Conservation (phyloP, 2,329 filamentous ascomycete species). For the Pseudonectria buxi region DNA sequence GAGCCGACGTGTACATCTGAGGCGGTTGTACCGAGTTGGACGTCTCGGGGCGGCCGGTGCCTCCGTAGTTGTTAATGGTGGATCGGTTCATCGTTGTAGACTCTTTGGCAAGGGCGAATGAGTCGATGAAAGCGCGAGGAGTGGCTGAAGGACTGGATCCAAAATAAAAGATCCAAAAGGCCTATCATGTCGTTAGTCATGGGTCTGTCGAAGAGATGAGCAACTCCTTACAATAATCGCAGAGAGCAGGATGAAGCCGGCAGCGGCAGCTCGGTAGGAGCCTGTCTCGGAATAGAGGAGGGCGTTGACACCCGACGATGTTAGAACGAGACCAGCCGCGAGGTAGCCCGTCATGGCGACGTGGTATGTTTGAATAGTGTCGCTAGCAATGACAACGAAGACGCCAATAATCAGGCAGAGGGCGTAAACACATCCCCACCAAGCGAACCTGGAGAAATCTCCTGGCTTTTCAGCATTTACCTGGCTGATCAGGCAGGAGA, state of each 20-base stretch:
- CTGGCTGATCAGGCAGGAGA: conserved; percentile 72
- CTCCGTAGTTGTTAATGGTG: conserved; percentile 68
- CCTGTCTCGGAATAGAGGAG: conserved; percentile 71
- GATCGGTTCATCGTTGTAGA: conserved; percentile 59
- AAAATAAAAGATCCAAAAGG: conserved; percentile 99
- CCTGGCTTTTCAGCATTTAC: conserved; percentile 36
- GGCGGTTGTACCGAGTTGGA: conserved; percentile 71
- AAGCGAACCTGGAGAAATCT: conserved; percentile 76
- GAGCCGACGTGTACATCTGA: conserved; percentile 96
- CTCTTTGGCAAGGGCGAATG: conserved; percentile 90
- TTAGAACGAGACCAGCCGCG: conserved; percentile 73
- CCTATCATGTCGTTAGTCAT: conserved; percentile 42
- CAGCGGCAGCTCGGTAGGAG: conserved; percentile 76
- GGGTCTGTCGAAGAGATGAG: neutral
- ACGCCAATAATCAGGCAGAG: conserved; percentile 76
- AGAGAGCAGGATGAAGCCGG: conserved; percentile 87
- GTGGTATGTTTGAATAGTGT: conserved; percentile 81
- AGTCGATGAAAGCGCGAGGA: conserved; percentile 88
- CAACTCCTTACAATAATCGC: conserved; percentile 72
- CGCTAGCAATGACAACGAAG: conserved; percentile 74
- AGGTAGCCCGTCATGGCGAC: conserved; percentile 88
- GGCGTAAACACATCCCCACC: conserved; percentile 87
- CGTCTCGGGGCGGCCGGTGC: conserved; percentile 70
- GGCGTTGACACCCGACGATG: conserved; percentile 78
- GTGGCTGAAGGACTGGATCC: conserved; percentile 83